These are phyloP conservation scores for Raddia distichophylla DNA, from an alignment of 176 grass and related monocot species.

Conservation along the genomic window DNA sequence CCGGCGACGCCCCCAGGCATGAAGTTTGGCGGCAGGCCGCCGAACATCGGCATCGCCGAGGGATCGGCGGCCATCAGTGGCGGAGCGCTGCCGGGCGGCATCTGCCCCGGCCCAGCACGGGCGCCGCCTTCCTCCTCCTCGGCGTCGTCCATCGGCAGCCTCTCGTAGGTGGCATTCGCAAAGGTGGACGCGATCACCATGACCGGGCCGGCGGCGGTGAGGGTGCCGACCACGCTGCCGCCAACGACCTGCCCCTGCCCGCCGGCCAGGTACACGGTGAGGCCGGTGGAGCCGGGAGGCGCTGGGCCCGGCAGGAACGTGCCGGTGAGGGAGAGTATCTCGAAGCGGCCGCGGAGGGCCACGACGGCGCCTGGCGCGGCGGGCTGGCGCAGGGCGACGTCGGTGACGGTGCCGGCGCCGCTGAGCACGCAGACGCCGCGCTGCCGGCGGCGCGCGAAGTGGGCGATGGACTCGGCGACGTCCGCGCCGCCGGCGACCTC, in stretches of 20 bases:
- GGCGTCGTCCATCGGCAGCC: conserved; percentile 69
- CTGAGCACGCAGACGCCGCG: conserved; percentile 83
- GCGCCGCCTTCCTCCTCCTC: conserved; percentile 52
- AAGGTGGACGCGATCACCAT: conserved; percentile 91
- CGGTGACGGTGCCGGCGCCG: conserved; percentile 65
- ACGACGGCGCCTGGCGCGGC: conserved; percentile 59
- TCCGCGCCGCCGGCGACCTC: conserved; percentile 77
- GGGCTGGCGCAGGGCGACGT: conserved; percentile 75
- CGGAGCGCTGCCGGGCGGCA: conserved; percentile 32
- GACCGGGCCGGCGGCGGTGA: conserved; percentile 77
- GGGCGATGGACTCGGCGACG: conserved; percentile 80
- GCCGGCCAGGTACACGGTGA: conserved; percentile 77
- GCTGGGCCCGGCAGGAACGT: conserved; percentile 80
- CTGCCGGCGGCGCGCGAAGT: conserved; percentile 75
- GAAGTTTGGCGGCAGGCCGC: conserved; percentile 43
- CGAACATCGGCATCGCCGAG: conserved; percentile 61
- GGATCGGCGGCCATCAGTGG: conserved; percentile 49
- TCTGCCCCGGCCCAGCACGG: conserved; percentile 1
- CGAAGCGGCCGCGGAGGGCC: conserved; percentile 75
- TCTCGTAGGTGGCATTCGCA: conserved; percentile 80
- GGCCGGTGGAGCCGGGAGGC: conserved; percentile 72
- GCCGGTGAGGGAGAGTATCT: conserved; percentile 81
- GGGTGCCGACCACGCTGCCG: conserved; percentile 77
- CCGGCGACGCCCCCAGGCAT: conserved; percentile 25
- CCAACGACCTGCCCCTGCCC: conserved; percentile 84